Evolutionary conservation across 257 asterid species (phyloP).

Genomic region (Salvia hispanica): DNA sequence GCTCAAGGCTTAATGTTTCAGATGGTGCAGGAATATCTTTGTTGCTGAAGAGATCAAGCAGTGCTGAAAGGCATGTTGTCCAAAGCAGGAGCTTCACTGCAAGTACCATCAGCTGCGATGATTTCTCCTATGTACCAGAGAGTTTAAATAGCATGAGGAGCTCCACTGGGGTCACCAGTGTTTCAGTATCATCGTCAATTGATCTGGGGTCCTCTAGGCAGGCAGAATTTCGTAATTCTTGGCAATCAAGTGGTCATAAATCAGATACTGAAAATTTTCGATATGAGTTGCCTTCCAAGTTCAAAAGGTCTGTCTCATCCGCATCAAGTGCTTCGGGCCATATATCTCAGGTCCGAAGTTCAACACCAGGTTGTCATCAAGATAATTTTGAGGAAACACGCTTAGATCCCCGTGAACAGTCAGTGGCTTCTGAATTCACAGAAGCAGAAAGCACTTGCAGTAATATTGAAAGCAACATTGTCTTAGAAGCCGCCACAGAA

Average conservation of each 20-base stretch:
- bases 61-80: conserved; percentile 57
- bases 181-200: conserved; percentile 75
- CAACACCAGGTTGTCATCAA: conserved; percentile 49
- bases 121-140: conserved; percentile 68
- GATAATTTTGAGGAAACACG: conserved; percentile 44
- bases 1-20: conserved; percentile 47
- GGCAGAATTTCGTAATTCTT: conserved; percentile 50
- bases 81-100: conserved; percentile 76
- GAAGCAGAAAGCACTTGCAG: conserved; percentile 54
- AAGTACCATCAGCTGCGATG: conserved; percentile 66
- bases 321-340: conserved; percentile 69
- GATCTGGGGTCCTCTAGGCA: conserved; percentile 72
- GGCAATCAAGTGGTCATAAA: conserved; percentile 64
- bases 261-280: conserved; percentile 63
- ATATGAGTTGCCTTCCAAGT: conserved; percentile 52
- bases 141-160: conserved; percentile 74
- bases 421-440: conserved; percentile 45
- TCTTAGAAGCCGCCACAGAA: conserved; percentile 42
- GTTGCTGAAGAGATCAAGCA: conserved; percentile 60
- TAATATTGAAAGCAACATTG: conserved; percentile 49
- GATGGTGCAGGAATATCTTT: conserved; percentile 74
- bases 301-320: conserved; percentile 69
- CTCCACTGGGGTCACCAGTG: conserved; percentile 68
- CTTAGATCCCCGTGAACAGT: conserved; percentile 41
- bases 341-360: conserved; percentile 48